These are phyloP conservation scores for Dichomitus squalens DNA, from an alignment of 1,284 basidiomycete genomes.

Conservation along the genomic window DNA sequence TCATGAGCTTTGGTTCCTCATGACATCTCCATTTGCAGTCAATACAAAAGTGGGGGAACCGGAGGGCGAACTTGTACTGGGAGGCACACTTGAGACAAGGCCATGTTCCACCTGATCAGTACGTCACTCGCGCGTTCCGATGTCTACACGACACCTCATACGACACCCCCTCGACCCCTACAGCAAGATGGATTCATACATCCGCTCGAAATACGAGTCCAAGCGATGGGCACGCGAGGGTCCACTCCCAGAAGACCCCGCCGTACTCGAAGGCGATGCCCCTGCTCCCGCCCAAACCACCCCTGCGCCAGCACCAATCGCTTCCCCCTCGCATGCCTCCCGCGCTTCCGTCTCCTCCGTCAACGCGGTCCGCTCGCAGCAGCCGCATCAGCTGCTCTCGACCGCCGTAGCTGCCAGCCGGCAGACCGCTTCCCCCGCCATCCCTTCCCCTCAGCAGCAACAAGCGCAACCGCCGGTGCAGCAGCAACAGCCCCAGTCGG, in stretches of 20 bases:
- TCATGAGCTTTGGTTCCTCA: neutral
- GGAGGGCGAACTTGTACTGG: constrained; percentile 93
- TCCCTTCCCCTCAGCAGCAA: constrained; percentile 17
- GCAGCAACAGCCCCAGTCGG: constrained; percentile 24
- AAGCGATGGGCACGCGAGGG: constrained; percentile 92
- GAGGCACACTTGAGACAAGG: constrained; percentile 94
- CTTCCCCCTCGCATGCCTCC: constrained; percentile 30
- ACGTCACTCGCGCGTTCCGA: constrained; percentile 37
- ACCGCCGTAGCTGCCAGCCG: constrained; percentile 32
- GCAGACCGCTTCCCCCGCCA: constrained; percentile 27
- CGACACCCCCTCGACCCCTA: constrained; percentile 8
- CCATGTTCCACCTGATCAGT: constrained; percentile 96
- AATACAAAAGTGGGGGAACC: constrained; percentile 95
- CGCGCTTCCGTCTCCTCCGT: constrained; percentile 40
- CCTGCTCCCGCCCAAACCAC: constrained; percentile 32
- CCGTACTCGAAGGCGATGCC: constrained; percentile 64
- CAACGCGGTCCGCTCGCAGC: constrained; percentile 37
- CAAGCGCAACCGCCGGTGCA: constrained; percentile 29
- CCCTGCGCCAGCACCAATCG: constrained; percentile 32
- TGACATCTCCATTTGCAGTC: constrained; percentile 46
- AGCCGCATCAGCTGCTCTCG: constrained; percentile 58
- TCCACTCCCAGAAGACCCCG: constrained; percentile 82
- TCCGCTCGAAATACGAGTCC: constrained; percentile 96
- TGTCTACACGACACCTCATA: neutral
- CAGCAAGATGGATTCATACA: constrained; percentile 98